These are phyloP conservation scores for Colletotrichum incanum DNA, from an alignment of 2,329 filamentous ascomycete species.

Conservation along the genomic window DNA sequence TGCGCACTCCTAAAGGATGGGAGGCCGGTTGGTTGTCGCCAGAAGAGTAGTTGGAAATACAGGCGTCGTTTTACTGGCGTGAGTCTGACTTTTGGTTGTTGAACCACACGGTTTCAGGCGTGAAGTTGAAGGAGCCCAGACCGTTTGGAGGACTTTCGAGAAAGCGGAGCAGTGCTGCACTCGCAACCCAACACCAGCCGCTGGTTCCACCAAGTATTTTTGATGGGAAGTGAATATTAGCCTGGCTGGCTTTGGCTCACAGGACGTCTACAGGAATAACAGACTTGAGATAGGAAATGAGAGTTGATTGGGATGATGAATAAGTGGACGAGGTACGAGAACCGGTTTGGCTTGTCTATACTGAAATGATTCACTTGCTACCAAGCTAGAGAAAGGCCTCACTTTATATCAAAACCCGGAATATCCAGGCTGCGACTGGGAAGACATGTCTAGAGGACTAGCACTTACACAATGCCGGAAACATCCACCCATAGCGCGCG, in stretches of 20 bases:
- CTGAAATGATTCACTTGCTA: background rate
- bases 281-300: background rate
- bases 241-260: background rate
- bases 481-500: constrained; percentile 5
- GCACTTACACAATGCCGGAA: constrained; percentile 3
- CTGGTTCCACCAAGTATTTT: background rate
- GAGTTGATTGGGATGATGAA: background rate
- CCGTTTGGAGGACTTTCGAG: background rate
- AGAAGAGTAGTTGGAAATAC: background rate
- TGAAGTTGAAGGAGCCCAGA: background rate
- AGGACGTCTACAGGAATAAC: background rate
- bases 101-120: background rate
- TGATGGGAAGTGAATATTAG: background rate
- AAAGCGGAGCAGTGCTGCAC: background rate
- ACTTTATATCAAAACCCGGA: constrained; percentile 31
- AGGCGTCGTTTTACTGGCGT: background rate
- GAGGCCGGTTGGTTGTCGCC: background rate
- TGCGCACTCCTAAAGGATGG: too few relatives aligned
- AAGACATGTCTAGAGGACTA: background rate
- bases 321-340: background rate
- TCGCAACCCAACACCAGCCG: background rate
- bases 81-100: background rate
- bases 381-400: constrained; percentile 15
- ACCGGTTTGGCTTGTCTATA: constrained; percentile 2
- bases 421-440: constrained; percentile 12